A percentile compares a stretch with the other conserved stretches of the same genome.
phyloP scores from a whole-genome alignment of 2,329 filamentous ascomycete genomes.

The Chalaropsis ovoidea region DNA sequence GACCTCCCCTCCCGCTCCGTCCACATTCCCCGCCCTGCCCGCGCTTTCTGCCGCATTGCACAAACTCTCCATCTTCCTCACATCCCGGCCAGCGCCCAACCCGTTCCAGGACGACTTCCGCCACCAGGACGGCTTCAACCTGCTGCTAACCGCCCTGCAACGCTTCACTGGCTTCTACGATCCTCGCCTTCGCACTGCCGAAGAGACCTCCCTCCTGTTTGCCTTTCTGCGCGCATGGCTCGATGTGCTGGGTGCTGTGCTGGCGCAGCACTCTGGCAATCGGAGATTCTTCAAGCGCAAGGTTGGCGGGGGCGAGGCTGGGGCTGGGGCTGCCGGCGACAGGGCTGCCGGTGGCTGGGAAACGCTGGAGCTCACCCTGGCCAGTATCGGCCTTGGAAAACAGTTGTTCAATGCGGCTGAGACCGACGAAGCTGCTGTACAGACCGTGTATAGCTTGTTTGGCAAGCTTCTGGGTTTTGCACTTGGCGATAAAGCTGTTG shows the following conservation, averaged over 20 bases:
- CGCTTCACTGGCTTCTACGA: slow-evolving; percentile 68
- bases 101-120: slow-evolving; percentile 70
- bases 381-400: slow-evolving; percentile 54
- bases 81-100: slow-evolving; percentile 39
- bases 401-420: slow-evolving; percentile 37
- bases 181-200: slow-evolving; percentile 48
- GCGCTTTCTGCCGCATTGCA: slow-evolving; percentile 48
- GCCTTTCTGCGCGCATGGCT: slow-evolving; percentile 61
- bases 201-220: slow-evolving; percentile 57
- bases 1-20: slow-evolving; percentile 23
- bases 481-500: slow-evolving; percentile 64
- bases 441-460: slow-evolving; percentile 63
- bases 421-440: slow-evolving; percentile 32
- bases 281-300: slow-evolving; percentile 72
- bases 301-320: slow-evolving; percentile 43
- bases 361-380: slow-evolving; percentile 61
- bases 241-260: slow-evolving; percentile 61
- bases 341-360: slow-evolving; percentile 60
- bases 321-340: no score
- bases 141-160: slow-evolving; percentile 57
- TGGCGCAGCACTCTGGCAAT: slow-evolving; percentile 76
- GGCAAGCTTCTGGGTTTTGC: slow-evolving; percentile 73
- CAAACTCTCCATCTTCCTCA: slow-evolving; percentile 54
- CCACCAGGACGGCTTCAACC: slow-evolving; percentile 66
- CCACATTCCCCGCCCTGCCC: slow-evolving; percentile 39